Base-by-base conservation (phyloP, 2,329 filamentous ascomycete species). In the Xylariaceae sp. region DNA sequence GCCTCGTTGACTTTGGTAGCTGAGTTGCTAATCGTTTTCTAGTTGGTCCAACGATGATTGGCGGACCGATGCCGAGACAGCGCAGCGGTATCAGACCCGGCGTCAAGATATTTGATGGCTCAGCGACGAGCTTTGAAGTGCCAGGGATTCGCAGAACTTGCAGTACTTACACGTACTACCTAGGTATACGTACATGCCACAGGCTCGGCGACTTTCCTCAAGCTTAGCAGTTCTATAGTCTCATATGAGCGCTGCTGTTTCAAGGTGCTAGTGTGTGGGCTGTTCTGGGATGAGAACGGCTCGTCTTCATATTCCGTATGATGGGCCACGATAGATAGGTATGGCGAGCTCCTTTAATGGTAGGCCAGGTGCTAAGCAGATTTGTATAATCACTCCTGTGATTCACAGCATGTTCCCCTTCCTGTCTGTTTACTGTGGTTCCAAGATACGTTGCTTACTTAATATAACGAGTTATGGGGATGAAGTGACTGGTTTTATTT, bases 1-100 rank as follows among this genome's bases (percentile, higher is more conserved):
- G 48, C 17, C 17, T 53, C 53, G 34, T 15, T 37, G 8, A 17
- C 17, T 39, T 47, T 52, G 39, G 34, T 30, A 30, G 17, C 23
- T 35, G 9, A 18, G 11, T 58, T 53, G 57, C 65, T 71, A 61
- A 71, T 30, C 51, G n/a, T 48, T 7, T 30, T 56, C 11, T 60
- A 72, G 73, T 61, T 76, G 74, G 74, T 75, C 75, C 4, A 76
- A 76, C 44, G 69, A 71, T 18, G 67, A 73, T 6, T 73, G 73
- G 57, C 61, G 65, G 23, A 65, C 64, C 15, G 52, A 57, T 56
- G 51, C 5, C 13, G 13, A n/a, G 3, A n/a, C 61, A 2, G 57
- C 57, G 3, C 54, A 61, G 8, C 56, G 56, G 23, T 56, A 62
- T 37, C 62, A 54, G 39, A 63, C 49, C 53, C 64, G 64, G 17